Conservation (phyloP, 345 rosid genomes). For the Brassica carinata region DNA sequence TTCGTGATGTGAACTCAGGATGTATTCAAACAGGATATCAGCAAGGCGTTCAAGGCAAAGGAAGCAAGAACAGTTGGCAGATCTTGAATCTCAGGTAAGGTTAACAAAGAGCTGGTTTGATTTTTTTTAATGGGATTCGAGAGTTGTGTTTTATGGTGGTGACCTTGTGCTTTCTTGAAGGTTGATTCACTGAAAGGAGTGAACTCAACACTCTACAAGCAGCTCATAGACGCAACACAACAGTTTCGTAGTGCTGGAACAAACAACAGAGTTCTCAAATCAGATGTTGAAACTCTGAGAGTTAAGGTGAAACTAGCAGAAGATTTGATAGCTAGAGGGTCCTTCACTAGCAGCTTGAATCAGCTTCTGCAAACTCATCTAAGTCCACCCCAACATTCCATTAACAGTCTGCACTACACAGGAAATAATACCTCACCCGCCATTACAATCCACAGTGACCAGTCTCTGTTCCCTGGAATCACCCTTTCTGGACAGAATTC, state of each 20-base stretch:
- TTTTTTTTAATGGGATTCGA: not conserved
- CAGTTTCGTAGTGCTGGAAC: slow-evolving; percentile 61
- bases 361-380: slow-evolving; percentile 58
- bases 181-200: slow-evolving; percentile 64
- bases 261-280: slow-evolving; percentile 66
- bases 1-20: slow-evolving; percentile 59
- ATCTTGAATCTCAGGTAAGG: slow-evolving; percentile 62
- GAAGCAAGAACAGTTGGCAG: slow-evolving; percentile 65
- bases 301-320: slow-evolving; percentile 88
- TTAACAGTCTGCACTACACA: slow-evolving; percentile 37
- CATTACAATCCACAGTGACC: slow-evolving; percentile 50
- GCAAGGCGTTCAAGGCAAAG: slow-evolving; percentile 78
- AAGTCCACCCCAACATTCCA: slow-evolving; percentile 42
- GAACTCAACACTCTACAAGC: slow-evolving; percentile 56
- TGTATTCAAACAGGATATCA: slow-evolving; percentile 71
- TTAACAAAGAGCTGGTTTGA: slow-evolving; percentile 2
- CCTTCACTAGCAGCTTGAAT: slow-evolving; percentile 55
- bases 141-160: slow-evolving; percentile 1
- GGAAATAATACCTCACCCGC: slow-evolving; percentile 63
- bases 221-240: slow-evolving; percentile 56
- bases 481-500: slow-evolving; percentile 47
- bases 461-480: slow-evolving; percentile 40
- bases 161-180: slow-evolving; percentile 40
- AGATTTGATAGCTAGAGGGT: slow-evolving; percentile 65
- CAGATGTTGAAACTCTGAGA: slow-evolving; percentile 76